Base-by-base conservation (phyloP, 495 filamentous ascomycete species). In the Trichocladium antarcticum region DNA sequence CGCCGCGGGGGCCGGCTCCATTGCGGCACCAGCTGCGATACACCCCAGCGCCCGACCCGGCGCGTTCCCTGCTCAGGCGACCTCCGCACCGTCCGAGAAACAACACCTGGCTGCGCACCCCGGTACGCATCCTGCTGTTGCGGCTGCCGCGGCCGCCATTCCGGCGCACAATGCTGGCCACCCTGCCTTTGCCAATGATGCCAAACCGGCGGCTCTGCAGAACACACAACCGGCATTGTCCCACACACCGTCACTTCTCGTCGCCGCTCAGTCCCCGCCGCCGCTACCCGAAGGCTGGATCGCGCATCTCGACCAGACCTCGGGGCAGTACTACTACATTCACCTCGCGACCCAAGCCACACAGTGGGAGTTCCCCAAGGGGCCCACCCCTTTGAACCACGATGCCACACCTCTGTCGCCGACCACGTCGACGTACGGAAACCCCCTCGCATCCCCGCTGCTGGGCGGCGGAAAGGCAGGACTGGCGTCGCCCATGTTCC, bases 311-410 rank as follows among this genome's bases (percentile, higher is more conserved):
- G 92, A 98, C 60, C 84, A 85, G 35, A 95, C 82, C 59, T 95
- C 89, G 4, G 92, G 93, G 6, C 92, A 96, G 60, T 98, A 97
- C 63, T 98, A 98, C 61, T 98, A 98, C 61, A 98, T 98, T 53
- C 93, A 98, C 63, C 76, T 98, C 15, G 83, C 92, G 9, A 89
- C 92, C 0, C 92, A 96, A 60, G 87, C 88, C 3, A 98, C 92
- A 11, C 92, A 98, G 63, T 98, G 92, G 92, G 92, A 98, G 55
- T 95, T 95, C 58, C 92, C 92, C 17, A 94, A 95, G 67, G 87
- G 85, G 0, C 86, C 88, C 5, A 90, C 84, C 5, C 86, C 89
- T 5, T 64, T 93, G 49, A 83, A 84, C 57, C 74, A 94, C 49
- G 85, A 87, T 42, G 72, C 83, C 27, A 72, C 74, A 14, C 90